These are phyloP conservation scores for Eucalyptus erythrocorys DNA, from an alignment of 345 rosid genomes.

Conservation along the genomic window DNA sequence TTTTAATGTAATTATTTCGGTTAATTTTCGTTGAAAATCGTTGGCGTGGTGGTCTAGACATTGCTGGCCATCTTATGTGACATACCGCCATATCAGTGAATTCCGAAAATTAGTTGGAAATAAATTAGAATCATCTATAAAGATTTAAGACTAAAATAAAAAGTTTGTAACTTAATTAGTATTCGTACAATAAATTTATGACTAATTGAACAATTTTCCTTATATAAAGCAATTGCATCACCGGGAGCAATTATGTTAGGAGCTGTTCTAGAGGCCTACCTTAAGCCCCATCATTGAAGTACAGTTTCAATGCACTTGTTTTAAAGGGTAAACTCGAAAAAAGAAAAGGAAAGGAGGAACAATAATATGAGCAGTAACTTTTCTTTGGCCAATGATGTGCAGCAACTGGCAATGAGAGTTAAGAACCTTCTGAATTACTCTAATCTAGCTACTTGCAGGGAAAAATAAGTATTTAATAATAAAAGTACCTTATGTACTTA, in stretches of 20 bases:
- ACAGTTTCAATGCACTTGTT: not conserved
- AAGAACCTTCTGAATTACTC: not conserved
- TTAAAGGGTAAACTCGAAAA: not conserved
- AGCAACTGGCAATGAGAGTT: not conserved
- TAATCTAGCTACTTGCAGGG: not conserved
- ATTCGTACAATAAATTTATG: not conserved
- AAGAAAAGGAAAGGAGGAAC: not conserved
- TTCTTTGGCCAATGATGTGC: not conserved
- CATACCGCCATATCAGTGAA: not conserved
- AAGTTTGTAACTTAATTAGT: not conserved
- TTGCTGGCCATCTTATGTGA: not conserved
- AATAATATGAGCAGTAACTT: not conserved
- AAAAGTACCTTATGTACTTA: not conserved
- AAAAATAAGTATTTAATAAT: not conserved
- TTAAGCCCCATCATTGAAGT: not conserved
- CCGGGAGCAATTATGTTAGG: not conserved
- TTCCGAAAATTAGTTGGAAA: not conserved
- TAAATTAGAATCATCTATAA: not conserved
- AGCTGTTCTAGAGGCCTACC: not conserved
- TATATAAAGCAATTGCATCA: not conserved
- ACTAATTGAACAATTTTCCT: not conserved
- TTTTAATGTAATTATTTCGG: not conserved
- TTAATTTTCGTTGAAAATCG: not conserved
- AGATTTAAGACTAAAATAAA: not conserved
- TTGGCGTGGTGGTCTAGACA: not conserved